phyloP scores from a whole-genome alignment of 129 eudicot genomes.

The Helianthus tuberosus region DNA sequence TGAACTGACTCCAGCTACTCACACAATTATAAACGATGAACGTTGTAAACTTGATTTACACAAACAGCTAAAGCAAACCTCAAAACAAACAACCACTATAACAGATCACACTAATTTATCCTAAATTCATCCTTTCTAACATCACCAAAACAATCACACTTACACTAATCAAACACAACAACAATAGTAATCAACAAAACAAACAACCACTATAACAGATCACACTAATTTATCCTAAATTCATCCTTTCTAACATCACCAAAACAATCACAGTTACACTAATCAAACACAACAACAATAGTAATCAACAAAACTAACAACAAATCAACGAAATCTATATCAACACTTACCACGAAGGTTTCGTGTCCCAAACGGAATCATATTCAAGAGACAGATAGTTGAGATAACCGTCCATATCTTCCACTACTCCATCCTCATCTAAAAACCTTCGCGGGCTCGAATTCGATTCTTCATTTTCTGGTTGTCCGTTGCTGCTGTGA shows the following conservation, averaged over 20 bases:
- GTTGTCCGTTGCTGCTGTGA: slow-evolving; percentile 44
- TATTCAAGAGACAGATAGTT: slow-evolving; percentile 86
- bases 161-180: background rate
- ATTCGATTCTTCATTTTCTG: slow-evolving; percentile 20
- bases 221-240: background rate
- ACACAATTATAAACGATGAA: too few species aligned
- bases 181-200: background rate
- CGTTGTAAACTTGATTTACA: too few species aligned
- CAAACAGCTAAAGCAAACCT: too few species aligned
- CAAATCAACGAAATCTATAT: background rate
- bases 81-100: too few species aligned
- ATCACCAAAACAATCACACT: background rate
- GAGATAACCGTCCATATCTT: slow-evolving; percentile 91
- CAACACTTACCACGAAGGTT: slow-evolving; percentile 51
- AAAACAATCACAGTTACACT: background rate
- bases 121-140: background rate
- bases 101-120: background rate
- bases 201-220: too few species aligned
- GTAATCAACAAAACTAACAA: background rate
- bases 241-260: background rate
- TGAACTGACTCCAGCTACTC: too few species aligned
- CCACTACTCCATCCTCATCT: slow-evolving; percentile 75
- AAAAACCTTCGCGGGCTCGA: slow-evolving; percentile 40
- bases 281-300: background rate
- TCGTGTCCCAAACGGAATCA: slow-evolving; percentile 99